Conservation (phyloP, 208 protist genomes). For the Angomonas ambiguus region DNA sequence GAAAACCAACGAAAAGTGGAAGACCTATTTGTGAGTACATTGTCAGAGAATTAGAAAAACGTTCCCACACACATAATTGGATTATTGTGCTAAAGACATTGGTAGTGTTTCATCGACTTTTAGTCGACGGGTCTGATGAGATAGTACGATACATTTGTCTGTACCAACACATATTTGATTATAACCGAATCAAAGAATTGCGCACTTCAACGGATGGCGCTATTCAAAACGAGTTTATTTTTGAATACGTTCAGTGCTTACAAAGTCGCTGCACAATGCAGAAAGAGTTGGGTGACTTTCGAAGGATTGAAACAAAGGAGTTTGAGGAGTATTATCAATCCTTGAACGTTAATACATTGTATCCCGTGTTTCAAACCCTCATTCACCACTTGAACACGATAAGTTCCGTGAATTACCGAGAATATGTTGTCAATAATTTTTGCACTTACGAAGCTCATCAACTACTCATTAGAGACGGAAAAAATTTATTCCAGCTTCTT, state of each 20-base stretch:
- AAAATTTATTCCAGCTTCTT: constrained; percentile 55
- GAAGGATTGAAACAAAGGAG: constrained; percentile 43
- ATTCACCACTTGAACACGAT: constrained; percentile 33
- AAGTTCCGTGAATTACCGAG: constrained; percentile 32
- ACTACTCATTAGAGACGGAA: constrained; percentile 51
- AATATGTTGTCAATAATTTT: constrained; percentile 73
- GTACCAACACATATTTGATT: constrained; percentile 44
- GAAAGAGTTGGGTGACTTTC: constrained; percentile 21
- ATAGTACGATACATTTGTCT: constrained; percentile 52
- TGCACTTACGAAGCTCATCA: constrained; percentile 70
- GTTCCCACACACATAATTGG: constrained; percentile 80
- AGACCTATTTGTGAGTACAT: constrained; percentile 48
- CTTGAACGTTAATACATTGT: constrained; percentile 32
- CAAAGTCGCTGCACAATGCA: constrained; percentile 43
- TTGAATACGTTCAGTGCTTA: constrained; percentile 59
- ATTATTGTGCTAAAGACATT: constrained; percentile 79
- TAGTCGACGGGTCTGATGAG: constrained; percentile 54
- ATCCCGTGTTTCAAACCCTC: constrained; percentile 34
- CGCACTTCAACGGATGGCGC: constrained; percentile 35
- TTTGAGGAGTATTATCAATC: constrained; percentile 46
- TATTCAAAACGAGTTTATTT: constrained; percentile 52
- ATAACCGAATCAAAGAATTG: constrained; percentile 48
- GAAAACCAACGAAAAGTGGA: constrained; percentile 18
- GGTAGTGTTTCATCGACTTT: constrained; percentile 65
- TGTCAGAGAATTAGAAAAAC: constrained; percentile 67